Conservation (phyloP, 1,139 yeast genomes). For the Suhomyces bolitotheri region DNA sequence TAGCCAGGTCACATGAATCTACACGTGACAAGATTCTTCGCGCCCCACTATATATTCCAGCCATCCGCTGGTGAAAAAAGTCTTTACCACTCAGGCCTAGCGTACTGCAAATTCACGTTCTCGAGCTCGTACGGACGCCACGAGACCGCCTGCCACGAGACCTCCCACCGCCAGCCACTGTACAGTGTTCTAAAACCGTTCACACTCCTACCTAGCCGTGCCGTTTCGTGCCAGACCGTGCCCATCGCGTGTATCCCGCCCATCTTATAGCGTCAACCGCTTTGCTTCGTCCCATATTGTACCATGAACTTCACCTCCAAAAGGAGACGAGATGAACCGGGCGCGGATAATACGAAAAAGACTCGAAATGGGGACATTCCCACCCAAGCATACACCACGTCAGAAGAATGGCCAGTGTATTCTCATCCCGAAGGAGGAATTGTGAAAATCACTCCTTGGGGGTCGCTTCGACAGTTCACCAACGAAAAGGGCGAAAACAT, state of each 20-base stretch:
- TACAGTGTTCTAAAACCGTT: too few relatives aligned
- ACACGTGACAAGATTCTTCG: constrained; percentile 1
- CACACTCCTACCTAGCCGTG: too few relatives aligned
- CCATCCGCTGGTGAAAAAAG: constrained; percentile 6
- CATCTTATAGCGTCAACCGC: too few relatives aligned
- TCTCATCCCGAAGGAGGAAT: constrained; percentile 66
- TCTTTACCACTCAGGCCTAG: constrained; percentile 1
- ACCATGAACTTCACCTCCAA: constrained; percentile 22
- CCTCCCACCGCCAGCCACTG: too few relatives aligned
- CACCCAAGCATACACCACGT: constrained; percentile 22
- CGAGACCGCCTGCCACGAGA: too few relatives aligned
- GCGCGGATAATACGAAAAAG: constrained; percentile 25
- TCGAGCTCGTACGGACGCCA: neutral
- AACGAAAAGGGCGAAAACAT: constrained; percentile 37
- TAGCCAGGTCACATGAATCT: too few relatives aligned
- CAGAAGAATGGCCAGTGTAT: constrained; percentile 60
- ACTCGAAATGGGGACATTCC: constrained; percentile 21
- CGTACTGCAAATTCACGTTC: too few relatives aligned
- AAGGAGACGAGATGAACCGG: constrained; percentile 29
- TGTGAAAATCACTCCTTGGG: constrained; percentile 66
- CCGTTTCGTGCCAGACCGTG: too few relatives aligned
- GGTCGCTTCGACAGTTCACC: constrained; percentile 39
- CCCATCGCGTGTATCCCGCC: too few relatives aligned
- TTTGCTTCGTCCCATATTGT: too few relatives aligned
- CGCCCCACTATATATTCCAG: constrained; percentile 4